Conservation (phyloP, 2,329 filamentous ascomycete species). For the Diaporthe sp. region DNA sequence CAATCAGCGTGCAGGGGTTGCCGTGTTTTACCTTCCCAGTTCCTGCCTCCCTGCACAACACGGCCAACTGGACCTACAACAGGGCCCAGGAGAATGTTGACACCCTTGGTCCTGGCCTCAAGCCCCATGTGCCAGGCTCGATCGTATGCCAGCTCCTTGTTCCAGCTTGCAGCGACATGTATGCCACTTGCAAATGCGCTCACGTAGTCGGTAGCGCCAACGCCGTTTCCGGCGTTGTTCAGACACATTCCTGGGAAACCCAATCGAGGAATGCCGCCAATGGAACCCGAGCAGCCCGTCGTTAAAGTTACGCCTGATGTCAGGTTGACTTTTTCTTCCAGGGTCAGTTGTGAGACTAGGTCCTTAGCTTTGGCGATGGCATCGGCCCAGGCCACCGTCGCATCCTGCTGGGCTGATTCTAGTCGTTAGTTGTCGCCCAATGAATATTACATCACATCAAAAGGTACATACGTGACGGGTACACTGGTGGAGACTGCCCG, state of each 20-base stretch:
- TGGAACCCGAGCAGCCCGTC: constrained; percentile 62
- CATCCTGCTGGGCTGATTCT: constrained; percentile 23
- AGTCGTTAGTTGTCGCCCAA: not conserved
- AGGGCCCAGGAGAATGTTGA: constrained; percentile 84
- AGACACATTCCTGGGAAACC: constrained; percentile 61
- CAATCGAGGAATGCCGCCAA: constrained; percentile 55
- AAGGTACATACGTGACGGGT: constrained; percentile 63
- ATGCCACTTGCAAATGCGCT: constrained; percentile 58
- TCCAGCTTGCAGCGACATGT: constrained; percentile 70
- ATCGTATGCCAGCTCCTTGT: constrained; percentile 76
- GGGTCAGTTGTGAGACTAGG: constrained; percentile 79
- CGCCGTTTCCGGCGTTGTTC: constrained; percentile 60
- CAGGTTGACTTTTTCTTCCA: constrained; percentile 82
- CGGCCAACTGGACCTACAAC: constrained; percentile 78
- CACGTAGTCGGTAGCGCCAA: constrained; percentile 59
- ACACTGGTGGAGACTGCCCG: constrained; percentile 64
- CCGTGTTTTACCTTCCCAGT: constrained; percentile 63
- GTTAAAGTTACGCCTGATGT: constrained; percentile 77
- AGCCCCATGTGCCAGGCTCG: constrained; percentile 81
- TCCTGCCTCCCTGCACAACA: constrained; percentile 72
- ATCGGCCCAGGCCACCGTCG: constrained; percentile 76
- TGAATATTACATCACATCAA: not conserved
- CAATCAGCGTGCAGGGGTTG: not conserved
- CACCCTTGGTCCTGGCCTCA: constrained; percentile 83
- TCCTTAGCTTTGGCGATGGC: constrained; percentile 77